These are phyloP conservation scores for Calocera cornea DNA, from an alignment of 768 basidiomycete genomes.

Conservation along the genomic window DNA sequence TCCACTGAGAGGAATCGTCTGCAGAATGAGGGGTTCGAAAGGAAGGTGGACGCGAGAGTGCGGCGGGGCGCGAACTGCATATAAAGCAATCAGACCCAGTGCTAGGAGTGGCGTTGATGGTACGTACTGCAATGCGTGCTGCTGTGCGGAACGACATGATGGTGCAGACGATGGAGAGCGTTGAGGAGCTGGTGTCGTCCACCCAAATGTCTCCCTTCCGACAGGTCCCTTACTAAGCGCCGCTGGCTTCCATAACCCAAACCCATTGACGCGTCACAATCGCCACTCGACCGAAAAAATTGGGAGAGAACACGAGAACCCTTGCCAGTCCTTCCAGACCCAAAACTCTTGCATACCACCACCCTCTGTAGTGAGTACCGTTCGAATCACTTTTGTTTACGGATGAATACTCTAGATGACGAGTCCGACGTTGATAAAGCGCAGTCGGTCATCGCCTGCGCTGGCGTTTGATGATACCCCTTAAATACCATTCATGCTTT, in stretches of 20 bases:
- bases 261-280: not conserved
- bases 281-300: not conserved
- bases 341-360: too few relatives aligned
- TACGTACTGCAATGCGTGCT: conserved; percentile 1
- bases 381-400: conserved; percentile 6
- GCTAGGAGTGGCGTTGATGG: not conserved
- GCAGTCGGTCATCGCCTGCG: conserved; percentile 43
- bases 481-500: conserved; percentile 86
- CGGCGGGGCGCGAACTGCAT: not conserved
- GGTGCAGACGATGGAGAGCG: not conserved
- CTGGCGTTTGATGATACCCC: conserved; percentile 47
- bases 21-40: not conserved
- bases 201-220: not conserved
- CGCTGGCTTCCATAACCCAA: not conserved
- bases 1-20: not conserved
- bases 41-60: not conserved
- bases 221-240: not conserved
- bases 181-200: not conserved
- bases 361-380: not conserved
- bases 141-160: not conserved
- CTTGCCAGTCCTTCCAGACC: not conserved
- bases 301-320: not conserved
- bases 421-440: conserved; percentile 56
- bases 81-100: not conserved
- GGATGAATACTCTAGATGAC: conserved; percentile 51